These are phyloP conservation scores for Syncephalastrum monosporum DNA, from an alignment of 371 early-diverging fungal species.

Conservation along the genomic window DNA sequence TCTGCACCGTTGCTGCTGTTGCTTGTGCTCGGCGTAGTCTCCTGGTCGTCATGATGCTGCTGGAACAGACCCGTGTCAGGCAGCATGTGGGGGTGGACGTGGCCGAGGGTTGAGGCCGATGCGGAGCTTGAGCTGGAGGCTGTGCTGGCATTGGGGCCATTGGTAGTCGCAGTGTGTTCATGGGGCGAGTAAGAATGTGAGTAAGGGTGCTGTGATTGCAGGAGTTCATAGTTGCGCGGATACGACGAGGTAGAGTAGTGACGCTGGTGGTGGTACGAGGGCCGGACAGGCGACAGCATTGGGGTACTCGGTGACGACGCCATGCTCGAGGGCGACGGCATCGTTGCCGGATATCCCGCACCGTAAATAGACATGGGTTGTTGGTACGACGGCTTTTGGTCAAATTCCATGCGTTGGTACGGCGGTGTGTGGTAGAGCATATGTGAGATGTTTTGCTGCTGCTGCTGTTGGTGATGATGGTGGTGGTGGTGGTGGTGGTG, in stretches of 20 bases:
- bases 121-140: constrained; percentile 8
- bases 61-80: constrained; percentile 12
- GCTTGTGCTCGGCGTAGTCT: constrained; percentile 1
- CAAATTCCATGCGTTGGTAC: constrained; percentile 25
- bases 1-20: constrained; percentile 4
- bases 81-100: constrained; percentile 26
- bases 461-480: constrained; percentile 3
- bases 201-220: constrained; percentile 4
- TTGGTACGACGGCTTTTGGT: constrained; percentile 13
- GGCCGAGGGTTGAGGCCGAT: background rate
- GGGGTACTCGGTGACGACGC: constrained; percentile 41
- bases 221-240: constrained; percentile 9
- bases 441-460: no score
- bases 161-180: constrained; percentile 4
- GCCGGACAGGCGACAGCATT: constrained; percentile 40
- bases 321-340: constrained; percentile 38
- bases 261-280: constrained; percentile 24
- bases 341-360: constrained; percentile 25
- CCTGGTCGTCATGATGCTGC: constrained; percentile 4
- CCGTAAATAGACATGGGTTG: constrained; percentile 10
- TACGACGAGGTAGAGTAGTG: constrained; percentile 23
- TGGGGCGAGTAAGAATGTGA: background rate
- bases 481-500: constrained; percentile 6
- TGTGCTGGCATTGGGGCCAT: background rate
- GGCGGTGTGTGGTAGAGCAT: background rate